These are phyloP conservation scores for Pyricularia sp. DNA, from an alignment of 2,329 filamentous ascomycete genomes.

Conservation along the genomic window DNA sequence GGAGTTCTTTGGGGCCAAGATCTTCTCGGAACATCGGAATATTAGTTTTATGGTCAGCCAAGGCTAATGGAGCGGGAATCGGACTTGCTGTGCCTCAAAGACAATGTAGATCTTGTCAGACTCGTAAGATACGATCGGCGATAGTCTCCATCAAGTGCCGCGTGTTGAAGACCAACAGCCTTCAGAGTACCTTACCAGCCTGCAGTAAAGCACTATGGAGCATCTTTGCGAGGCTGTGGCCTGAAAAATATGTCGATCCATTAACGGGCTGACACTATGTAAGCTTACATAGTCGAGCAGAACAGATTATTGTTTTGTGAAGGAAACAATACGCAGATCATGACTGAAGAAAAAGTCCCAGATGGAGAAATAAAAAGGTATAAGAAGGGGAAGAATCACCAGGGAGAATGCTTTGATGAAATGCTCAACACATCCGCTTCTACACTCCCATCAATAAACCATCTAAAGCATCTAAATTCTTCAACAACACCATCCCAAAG, in stretches of 20 bases:
- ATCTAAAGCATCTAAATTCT: not conserved
- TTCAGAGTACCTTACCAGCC: not conserved
- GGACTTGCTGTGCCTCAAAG: not conserved
- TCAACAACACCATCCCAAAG: not conserved
- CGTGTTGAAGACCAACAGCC: not conserved
- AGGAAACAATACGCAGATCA: not conserved
- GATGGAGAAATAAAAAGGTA: not conserved
- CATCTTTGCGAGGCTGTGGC: not conserved
- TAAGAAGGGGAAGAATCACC: not conserved
- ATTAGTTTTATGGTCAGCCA: not conserved
- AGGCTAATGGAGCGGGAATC: not conserved
- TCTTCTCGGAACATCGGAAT: not conserved
- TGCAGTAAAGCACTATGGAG: not conserved
- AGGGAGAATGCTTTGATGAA: not conserved
- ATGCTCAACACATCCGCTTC: not conserved
- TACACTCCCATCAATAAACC: not conserved
- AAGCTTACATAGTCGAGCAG: not conserved
- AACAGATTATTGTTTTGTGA: not conserved
- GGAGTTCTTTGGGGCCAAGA: not conserved
- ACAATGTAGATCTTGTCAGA: not conserved
- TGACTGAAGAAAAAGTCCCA: not conserved
- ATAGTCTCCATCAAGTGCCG: not conserved
- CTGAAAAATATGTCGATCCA: not conserved
- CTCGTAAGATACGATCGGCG: not conserved
- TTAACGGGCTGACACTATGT: not conserved